A percentile compares a stretch with the other conserved stretches of the same genome.
Conservation (phyloP, 1,284 basidiomycete genomes). For the Rhodofomes roseus region DNA sequence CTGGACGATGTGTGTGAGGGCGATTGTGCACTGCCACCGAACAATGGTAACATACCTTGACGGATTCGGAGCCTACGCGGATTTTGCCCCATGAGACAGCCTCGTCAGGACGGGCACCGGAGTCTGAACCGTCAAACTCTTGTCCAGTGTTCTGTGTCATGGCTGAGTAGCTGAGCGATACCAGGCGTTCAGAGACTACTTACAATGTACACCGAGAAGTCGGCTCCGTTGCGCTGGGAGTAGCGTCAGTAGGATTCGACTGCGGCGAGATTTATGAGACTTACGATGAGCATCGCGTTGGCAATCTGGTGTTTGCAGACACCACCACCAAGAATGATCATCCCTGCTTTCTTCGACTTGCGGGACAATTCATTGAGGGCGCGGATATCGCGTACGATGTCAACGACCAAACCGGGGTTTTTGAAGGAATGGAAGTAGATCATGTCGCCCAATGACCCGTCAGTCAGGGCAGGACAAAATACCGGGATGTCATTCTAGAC, state of each 20-base stretch:
- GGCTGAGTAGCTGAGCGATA: background rate
- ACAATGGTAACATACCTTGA: slow-evolving; percentile 62
- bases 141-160: slow-evolving; percentile 86
- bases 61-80: slow-evolving; percentile 82
- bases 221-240: slow-evolving; percentile 90
- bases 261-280: slow-evolving; percentile 16
- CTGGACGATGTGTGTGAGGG: slow-evolving; percentile 17
- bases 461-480: slow-evolving; percentile 97
- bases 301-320: slow-evolving; percentile 99
- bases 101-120: slow-evolving; percentile 95
- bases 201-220: slow-evolving; percentile 95
- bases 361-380: slow-evolving; percentile 89
- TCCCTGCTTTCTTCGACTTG: slow-evolving; percentile 90
- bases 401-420: slow-evolving; percentile 84
- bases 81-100: slow-evolving; percentile 99
- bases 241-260: background rate
- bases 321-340: slow-evolving; percentile 97
- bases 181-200: background rate
- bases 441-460: slow-evolving; percentile 98
- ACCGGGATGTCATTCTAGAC: slow-evolving; percentile 94
- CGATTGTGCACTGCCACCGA: background rate
- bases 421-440: slow-evolving; percentile 98
- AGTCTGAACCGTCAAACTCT: slow-evolving; percentile 98
- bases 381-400: slow-evolving; percentile 95
- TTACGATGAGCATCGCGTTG: slow-evolving; percentile 97